phyloP scores from a whole-genome alignment of 2,329 filamentous ascomycete genomes.

The Leptographium radiaticola region DNA sequence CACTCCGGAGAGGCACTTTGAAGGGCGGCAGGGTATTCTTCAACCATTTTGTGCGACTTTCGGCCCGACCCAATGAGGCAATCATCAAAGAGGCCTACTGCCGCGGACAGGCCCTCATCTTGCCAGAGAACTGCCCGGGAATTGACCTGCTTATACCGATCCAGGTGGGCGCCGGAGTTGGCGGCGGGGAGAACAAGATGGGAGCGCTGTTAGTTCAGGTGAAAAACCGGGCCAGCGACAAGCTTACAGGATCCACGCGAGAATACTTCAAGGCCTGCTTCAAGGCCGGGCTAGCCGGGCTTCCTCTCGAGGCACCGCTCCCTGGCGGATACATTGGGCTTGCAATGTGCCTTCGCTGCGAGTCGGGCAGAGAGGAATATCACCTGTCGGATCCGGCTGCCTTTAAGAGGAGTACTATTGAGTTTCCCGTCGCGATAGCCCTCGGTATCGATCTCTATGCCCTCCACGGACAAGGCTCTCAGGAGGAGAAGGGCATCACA shows the following conservation, averaged over 20 bases:
- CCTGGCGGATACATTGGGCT: neutral
- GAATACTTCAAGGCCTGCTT: neutral
- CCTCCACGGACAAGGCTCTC: neutral
- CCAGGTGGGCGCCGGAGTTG: neutral
- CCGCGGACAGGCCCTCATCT: neutral
- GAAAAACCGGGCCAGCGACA: neutral
- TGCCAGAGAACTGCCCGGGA: neutral
- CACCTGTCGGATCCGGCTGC: neutral
- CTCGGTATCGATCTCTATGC: neutral
- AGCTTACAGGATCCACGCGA: neutral
- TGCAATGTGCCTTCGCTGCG: neutral
- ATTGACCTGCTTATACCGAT: neutral
- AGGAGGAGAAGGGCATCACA: neutral
- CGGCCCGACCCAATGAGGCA: neutral
- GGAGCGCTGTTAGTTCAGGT: neutral
- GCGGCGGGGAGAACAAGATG: neutral
- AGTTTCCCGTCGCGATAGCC: neutral
- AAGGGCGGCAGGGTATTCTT: neutral
- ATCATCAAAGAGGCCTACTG: neutral
- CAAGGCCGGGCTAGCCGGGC: neutral
- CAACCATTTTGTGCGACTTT: neutral
- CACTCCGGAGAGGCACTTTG: neutral
- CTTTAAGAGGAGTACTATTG: neutral
- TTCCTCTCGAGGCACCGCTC: neutral
- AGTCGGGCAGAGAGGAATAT: neutral